phyloP scores from a whole-genome alignment of 2,329 filamentous ascomycete genomes.

The Biscogniauxia marginata region DNA sequence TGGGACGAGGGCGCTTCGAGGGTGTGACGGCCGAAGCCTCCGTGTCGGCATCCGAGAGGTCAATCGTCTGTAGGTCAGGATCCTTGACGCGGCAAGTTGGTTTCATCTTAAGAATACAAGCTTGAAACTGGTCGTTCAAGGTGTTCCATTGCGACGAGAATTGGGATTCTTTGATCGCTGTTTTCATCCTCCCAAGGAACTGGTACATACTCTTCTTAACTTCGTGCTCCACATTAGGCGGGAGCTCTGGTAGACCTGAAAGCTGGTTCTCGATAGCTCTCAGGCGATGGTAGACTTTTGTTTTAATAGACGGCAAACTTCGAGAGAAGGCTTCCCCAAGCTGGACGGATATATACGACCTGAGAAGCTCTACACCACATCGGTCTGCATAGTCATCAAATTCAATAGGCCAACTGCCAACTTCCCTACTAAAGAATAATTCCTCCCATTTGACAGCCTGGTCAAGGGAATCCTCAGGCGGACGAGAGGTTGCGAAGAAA shows the following conservation, averaged over 20 bases:
- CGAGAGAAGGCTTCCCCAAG: conserved; percentile 54
- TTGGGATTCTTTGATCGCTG: conserved; percentile 50
- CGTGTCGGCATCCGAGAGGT: conserved; percentile 29
- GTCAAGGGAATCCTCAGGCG: conserved; percentile 53
- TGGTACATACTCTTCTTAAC: conserved; percentile 58
- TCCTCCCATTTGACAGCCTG: conserved; percentile 53
- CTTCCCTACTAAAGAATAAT: conserved; percentile 45
- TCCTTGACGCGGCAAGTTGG: conserved; percentile 34
- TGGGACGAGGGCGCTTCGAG: conserved; percentile 26
- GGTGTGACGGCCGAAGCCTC: conserved; percentile 24
- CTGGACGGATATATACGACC: conserved; percentile 51
- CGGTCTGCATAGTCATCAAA: conserved; percentile 48
- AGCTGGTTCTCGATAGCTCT: conserved; percentile 55
- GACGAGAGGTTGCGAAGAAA: conserved; percentile 75
- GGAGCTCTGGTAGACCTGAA: conserved; percentile 61
- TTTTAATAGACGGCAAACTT: conserved; percentile 53
- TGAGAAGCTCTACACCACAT: conserved; percentile 54
- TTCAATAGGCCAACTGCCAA: conserved; percentile 45
- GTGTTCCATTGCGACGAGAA: conserved; percentile 36
- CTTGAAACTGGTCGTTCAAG: conserved; percentile 33
- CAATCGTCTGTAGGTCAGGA: conserved; percentile 26
- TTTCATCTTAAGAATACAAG: conserved; percentile 33
- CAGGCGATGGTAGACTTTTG: conserved; percentile 51
- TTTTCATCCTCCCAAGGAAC: conserved; percentile 55
- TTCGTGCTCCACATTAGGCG: conserved; percentile 64